phyloP scores from a whole-genome alignment of 257 asterid species.

The Solanum chiquidenum region DNA sequence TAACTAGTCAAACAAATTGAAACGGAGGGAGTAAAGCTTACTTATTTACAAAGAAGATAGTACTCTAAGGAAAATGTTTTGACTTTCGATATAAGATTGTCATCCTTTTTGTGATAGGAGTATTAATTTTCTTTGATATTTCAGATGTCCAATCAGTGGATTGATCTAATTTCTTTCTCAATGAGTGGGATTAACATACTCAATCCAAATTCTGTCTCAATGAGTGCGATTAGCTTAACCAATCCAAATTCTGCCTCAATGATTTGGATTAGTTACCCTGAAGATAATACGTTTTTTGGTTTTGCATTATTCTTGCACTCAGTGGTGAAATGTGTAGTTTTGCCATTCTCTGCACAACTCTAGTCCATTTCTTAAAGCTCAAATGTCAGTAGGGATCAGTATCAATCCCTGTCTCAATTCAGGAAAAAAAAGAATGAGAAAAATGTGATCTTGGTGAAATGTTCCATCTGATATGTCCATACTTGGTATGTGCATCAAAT shows the following conservation, averaged over 20 bases:
- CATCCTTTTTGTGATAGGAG: not conserved
- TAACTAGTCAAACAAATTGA: not conserved
- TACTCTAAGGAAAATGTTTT: not conserved
- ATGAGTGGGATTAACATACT: not conserved
- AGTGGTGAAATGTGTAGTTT: not conserved
- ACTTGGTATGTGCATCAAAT: not conserved
- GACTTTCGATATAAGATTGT: not conserved
- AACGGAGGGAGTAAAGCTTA: not conserved
- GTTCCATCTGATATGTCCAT: not conserved
- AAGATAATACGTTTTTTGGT: not conserved
- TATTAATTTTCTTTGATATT: not conserved
- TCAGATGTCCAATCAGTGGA: not conserved
- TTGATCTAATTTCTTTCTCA: not conserved
- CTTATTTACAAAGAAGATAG: not conserved
- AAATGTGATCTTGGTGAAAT: not conserved
- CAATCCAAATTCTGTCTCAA: not conserved
- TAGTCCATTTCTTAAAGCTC: not conserved
- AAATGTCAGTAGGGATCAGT: not conserved
- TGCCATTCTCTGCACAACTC: not conserved
- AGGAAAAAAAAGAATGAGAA: not conserved
- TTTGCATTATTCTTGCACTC: not conserved
- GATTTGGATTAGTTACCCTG: not conserved
- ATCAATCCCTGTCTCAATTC: not conserved
- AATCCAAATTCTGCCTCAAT: not conserved
- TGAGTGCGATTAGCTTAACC: not conserved